phyloP scores from a whole-genome alignment of 495 filamentous ascomycete species.

The Penicillium fimorum region DNA sequence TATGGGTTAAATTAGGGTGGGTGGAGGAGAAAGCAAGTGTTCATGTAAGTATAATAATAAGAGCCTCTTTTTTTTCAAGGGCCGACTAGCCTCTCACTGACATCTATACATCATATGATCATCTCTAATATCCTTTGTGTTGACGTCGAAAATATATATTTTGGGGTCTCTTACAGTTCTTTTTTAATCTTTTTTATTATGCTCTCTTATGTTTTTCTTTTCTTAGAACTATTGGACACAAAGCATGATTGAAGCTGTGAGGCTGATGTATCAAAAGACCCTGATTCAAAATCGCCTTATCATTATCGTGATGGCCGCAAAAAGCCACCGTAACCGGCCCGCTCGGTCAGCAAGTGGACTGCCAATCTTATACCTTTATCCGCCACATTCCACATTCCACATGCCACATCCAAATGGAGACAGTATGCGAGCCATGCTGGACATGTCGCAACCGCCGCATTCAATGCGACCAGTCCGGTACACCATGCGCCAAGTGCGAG shows the following conservation, averaged over 20 bases:
- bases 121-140: background rate
- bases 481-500: conserved; percentile 36
- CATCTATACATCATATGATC: too few relatives aligned
- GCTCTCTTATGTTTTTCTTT: background rate
- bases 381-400: background rate
- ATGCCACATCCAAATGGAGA: conserved; percentile 14
- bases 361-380: background rate
- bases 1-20: background rate
- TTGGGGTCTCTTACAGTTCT: too few relatives aligned
- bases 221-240: background rate
- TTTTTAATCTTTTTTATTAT: background rate
- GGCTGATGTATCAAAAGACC: background rate
- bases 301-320: too few relatives aligned
- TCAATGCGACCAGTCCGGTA: conserved; percentile 47
- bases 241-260: background rate
- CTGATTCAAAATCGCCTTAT: too few relatives aligned
- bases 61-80: background rate
- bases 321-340: background rate
- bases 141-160: background rate
- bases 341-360: conserved; percentile 8
- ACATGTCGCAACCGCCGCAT: conserved; percentile 55
- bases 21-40: background rate
- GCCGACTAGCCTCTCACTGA: background rate
- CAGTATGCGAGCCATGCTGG: conserved; percentile 35
- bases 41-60: background rate